Evolutionary conservation across 1,284 basidiomycete species (phyloP), one percentile per base, ranked within the genome.

Genomic region (Leccinum variabile): DNA sequence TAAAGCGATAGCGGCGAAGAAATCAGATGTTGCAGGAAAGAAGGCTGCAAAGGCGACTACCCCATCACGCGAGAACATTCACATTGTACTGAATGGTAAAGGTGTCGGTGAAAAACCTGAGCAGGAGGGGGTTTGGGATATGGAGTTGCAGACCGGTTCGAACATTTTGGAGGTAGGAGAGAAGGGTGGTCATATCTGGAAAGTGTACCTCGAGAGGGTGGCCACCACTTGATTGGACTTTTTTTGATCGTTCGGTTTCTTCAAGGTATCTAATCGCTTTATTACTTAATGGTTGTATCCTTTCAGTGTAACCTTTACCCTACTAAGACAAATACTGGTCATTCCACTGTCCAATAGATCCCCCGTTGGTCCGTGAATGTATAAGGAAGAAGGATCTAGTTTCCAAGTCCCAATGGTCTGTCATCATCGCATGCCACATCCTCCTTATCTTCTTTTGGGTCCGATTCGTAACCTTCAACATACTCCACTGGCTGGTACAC

Each of bases 111-210:
- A 79, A 64, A 78, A 80, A 61, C 67, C 77, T 33, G 80, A 80
- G 14, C 69, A 77, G 14, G 67, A 67, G 22, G 72, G 75, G 2
- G 77, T 80, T 59, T 90, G 89, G 89, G 79, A 80, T 65, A 73
- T 88, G 18, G 79, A 80, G 18, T 71, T 89, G 18, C 77, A 81
- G 2, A 69, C 77, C 7, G 89, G 89, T 4, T 69, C 76, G 16
- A 88, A 83, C 66, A 74, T 83, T 14, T 69, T 91, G 44, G 89
- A 91, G 71, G 75, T 91, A n/a, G 88, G 89, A 18, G 88, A 89
- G 77, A 83, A 82, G 68, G 85, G 82, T 37, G 86, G 85, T 22
- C 71, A 83, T 68, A 74, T 82, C 57, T 90, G 87, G 89, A 89
- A 85, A 72, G 79, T 88, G 44, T 87, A 87, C 74, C 74, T 85